Evolutionary conservation across 805 yeast species (phyloP).

Genomic region (Citeromyces matritensis): DNA sequence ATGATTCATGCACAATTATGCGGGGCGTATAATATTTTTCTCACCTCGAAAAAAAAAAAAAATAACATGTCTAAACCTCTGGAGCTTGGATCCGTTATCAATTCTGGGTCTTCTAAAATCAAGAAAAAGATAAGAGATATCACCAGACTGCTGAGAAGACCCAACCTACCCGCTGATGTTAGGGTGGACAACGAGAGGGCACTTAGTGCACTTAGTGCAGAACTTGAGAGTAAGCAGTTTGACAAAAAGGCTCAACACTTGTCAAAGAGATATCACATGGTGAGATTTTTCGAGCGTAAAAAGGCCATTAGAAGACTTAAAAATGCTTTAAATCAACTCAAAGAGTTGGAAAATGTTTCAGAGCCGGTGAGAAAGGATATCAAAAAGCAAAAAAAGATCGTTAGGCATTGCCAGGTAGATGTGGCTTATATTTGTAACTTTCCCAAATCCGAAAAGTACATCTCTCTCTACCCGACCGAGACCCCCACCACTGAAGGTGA

Average conservation of each 20-base stretch:
- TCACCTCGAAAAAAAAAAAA: neutral
- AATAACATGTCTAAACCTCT: constrained; percentile 11
- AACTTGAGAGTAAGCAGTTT: constrained; percentile 23
- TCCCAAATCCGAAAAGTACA: constrained; percentile 70
- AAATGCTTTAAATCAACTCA: constrained; percentile 25
- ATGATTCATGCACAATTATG: neutral
- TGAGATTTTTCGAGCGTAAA: constrained; percentile 79
- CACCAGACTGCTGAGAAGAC: constrained; percentile 48
- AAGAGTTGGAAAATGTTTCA: constrained; percentile 12
- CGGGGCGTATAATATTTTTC: too few species aligned
- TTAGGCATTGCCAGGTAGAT: constrained; percentile 50
- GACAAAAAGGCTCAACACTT: constrained; percentile 22
- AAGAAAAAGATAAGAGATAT: constrained; percentile 82
- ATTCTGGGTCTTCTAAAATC: constrained; percentile 31
- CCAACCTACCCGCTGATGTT: constrained; percentile 39
- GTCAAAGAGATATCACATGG: constrained; percentile 79
- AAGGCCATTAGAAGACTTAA: constrained; percentile 67
- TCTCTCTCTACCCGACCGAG: constrained; percentile 40
- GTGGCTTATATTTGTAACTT: constrained; percentile 61
- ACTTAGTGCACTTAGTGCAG: constrained; percentile 29
- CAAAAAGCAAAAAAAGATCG: constrained; percentile 25
- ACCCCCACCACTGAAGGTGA: constrained; percentile 15
- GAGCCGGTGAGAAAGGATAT: constrained; percentile 12
- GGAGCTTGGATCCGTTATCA: constrained; percentile 4
- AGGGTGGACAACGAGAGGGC: constrained; percentile 30